These are phyloP conservation scores for Boeremia exigua DNA, from an alignment of 2,329 filamentous ascomycete species.

Conservation along the genomic window DNA sequence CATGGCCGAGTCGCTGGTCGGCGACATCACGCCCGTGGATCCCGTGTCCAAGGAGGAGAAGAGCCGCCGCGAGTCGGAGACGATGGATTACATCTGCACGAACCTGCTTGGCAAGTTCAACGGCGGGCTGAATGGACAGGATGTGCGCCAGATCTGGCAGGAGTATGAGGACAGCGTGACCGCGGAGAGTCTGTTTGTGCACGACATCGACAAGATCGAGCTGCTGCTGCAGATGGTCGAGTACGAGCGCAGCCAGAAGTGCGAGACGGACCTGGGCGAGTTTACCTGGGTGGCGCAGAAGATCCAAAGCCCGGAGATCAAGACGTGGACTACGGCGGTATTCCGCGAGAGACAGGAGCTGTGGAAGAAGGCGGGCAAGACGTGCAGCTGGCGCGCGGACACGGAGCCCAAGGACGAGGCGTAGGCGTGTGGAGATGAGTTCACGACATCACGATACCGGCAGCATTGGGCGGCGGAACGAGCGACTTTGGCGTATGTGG, in stretches of 20 bases:
- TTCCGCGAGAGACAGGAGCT: slow-evolving; percentile 76
- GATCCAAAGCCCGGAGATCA: slow-evolving; percentile 78
- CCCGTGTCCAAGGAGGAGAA: slow-evolving; percentile 86
- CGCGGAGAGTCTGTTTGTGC: slow-evolving; percentile 84
- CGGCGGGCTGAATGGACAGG: slow-evolving; percentile 71
- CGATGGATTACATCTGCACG: slow-evolving; percentile 88
- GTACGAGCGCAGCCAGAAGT: slow-evolving; percentile 78
- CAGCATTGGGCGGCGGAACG: slow-evolving; percentile 1
- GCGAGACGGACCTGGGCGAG: slow-evolving; percentile 78
- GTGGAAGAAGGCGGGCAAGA: slow-evolving; percentile 62
- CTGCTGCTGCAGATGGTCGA: slow-evolving; percentile 94
- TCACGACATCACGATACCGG: slow-evolving; percentile 10
- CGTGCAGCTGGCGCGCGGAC: slow-evolving; percentile 37
- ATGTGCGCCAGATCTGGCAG: slow-evolving; percentile 84
- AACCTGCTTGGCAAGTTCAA: slow-evolving; percentile 76
- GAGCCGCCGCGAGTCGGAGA: slow-evolving; percentile 80
- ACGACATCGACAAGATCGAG: slow-evolving; percentile 98
- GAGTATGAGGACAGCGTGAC: slow-evolving; percentile 93
- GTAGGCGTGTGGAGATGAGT: not conserved
- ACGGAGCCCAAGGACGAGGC: slow-evolving; percentile 30
- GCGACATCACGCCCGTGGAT: slow-evolving; percentile 95
- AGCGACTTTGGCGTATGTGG: slow-evolving; percentile 5
- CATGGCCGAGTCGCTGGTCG: slow-evolving; percentile 94
- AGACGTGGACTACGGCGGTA: slow-evolving; percentile 78
- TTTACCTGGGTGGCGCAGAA: slow-evolving; percentile 79